Percentiles rank a stretch among this genome's conserved stretches.
Evolutionary conservation across 345 rosid species (phyloP).

Genomic region (Cardamine resedifolia): DNA sequence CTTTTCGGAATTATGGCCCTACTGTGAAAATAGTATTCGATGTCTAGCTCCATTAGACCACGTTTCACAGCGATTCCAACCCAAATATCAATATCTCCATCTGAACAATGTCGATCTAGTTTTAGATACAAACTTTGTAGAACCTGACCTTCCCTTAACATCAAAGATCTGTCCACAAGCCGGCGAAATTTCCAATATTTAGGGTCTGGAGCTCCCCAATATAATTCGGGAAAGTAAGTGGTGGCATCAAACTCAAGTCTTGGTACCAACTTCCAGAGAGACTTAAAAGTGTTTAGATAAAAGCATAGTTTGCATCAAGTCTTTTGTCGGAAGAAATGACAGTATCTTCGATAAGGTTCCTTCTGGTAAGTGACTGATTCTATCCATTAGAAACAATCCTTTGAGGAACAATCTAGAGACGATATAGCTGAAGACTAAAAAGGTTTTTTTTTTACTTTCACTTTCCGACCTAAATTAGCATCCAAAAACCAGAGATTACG

Average conservation of each 20-base stretch:
- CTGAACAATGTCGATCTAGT: not conserved
- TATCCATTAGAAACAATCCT: conserved; percentile 13
- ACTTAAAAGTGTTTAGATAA: conserved; percentile 15
- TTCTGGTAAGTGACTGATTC: conserved; percentile 13
- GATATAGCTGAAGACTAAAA: not conserved
- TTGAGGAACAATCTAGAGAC: not conserved
- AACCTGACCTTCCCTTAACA: conserved; percentile 7
- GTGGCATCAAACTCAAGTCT: conserved; percentile 15
- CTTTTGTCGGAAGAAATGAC: conserved; percentile 1
- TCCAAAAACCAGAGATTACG: not conserved
- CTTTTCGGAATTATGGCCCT: not conserved
- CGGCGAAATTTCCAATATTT: not conserved
- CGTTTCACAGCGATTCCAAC: conserved; percentile 10
- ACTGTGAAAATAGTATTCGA: not conserved
- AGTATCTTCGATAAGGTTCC: not conserved
- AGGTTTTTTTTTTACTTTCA: not conserved
- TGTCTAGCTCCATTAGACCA: not conserved
- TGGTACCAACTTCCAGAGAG: conserved; percentile 11
- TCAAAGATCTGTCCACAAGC: conserved; percentile 14
- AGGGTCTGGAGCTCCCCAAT: not conserved
- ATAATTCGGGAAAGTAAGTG: not conserved
- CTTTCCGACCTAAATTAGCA: not conserved
- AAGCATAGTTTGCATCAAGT: conserved; percentile 9
- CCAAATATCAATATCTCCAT: conserved; percentile 7
- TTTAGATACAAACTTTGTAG: not conserved